Percentiles rank a stretch among this genome's conserved stretches.
Evolutionary conservation across 2,329 filamentous ascomycete species (phyloP).

Genomic region (Elsinoe fawcettii): DNA sequence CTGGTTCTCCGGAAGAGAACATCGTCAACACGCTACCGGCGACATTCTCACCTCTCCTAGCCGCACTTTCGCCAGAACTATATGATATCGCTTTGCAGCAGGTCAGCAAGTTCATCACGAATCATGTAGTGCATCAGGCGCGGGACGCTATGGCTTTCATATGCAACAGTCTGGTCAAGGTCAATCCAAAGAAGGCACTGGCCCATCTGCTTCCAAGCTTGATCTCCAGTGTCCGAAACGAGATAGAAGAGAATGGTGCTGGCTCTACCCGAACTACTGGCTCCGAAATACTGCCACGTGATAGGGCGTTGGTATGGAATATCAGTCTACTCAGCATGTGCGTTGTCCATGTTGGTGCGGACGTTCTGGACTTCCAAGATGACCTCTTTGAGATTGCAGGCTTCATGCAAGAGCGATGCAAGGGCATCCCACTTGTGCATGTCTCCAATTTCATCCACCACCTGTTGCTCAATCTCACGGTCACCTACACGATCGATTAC

Average conservation of each 20-base stretch:
- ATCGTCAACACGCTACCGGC: constrained; percentile 93
- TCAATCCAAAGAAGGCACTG: constrained; percentile 86
- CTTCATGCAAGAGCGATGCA: constrained; percentile 95
- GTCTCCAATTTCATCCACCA: constrained; percentile 98
- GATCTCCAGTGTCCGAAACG: constrained; percentile 83
- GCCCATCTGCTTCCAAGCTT: constrained; percentile 86
- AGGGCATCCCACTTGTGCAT: constrained; percentile 87
- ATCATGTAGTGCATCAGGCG: constrained; percentile 94
- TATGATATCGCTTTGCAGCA: constrained; percentile 91
- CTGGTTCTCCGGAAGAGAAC: constrained; percentile 89
- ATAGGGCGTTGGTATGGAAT: constrained; percentile 91
- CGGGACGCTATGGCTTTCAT: constrained; percentile 98
- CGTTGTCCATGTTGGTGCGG: constrained; percentile 87
- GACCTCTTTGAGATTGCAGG: constrained; percentile 85
- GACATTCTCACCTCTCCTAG: constrained; percentile 81
- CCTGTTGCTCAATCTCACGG: constrained; percentile 84
- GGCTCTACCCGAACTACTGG: constrained; percentile 91
- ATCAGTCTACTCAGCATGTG: constrained; percentile 97
- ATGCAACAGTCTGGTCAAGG: constrained; percentile 90
- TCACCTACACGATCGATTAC: constrained; percentile 88
- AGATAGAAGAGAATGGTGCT: constrained; percentile 94
- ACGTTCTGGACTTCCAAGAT: constrained; percentile 79
- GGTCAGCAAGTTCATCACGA: constrained; percentile 81
- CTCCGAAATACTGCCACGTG: constrained; percentile 83
- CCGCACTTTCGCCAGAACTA: constrained; percentile 82